Percentiles rank a stretch among this genome's conserved stretches.
These are phyloP conservation scores for Rhodotorula taiwanensis DNA, from an alignment of 768 basidiomycete species.

Conservation along the genomic window DNA sequence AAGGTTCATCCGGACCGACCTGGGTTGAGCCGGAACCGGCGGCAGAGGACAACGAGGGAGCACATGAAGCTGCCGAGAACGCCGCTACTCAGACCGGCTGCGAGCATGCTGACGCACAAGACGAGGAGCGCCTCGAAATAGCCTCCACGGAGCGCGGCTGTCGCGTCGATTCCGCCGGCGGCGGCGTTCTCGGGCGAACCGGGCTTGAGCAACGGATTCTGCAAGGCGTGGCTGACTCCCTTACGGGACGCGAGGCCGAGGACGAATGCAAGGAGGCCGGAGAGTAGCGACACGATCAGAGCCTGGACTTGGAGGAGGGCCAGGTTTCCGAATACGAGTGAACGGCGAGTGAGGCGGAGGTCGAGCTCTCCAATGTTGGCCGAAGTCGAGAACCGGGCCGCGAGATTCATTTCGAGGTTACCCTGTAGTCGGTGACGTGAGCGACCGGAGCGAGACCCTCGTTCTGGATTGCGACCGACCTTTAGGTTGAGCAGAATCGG, in stretches of 20 bases:
- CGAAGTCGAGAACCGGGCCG: constrained; percentile 86
- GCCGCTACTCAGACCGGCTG: constrained; percentile 54
- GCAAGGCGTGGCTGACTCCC: constrained; percentile 34
- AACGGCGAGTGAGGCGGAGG: constrained; percentile 55
- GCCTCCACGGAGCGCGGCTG: constrained; percentile 36
- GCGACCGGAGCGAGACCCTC: no score
- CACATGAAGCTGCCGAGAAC: constrained; percentile 92
- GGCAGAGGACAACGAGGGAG: constrained; percentile 66
- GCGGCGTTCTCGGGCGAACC: background rate
- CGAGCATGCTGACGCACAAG: constrained; percentile 55
- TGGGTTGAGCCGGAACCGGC: constrained; percentile 70
- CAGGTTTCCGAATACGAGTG: constrained; percentile 72
- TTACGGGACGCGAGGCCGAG: constrained; percentile 52
- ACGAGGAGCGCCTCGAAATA: constrained; percentile 48
- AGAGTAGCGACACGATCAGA: constrained; percentile 75
- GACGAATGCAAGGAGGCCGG: constrained; percentile 67
- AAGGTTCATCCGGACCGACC: constrained; percentile 50
- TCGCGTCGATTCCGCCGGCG: background rate
- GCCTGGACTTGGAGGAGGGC: constrained; percentile 88
- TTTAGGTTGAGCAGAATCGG: constrained; percentile 91
- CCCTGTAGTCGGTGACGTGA: no score
- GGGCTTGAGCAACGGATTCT: constrained; percentile 27
- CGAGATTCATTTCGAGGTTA: constrained; percentile 95
- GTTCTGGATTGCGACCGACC: no score
- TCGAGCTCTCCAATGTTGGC: constrained; percentile 89